phyloP scores from a whole-genome alignment of 441 rosid species.

The Croton laevigatus region DNA sequence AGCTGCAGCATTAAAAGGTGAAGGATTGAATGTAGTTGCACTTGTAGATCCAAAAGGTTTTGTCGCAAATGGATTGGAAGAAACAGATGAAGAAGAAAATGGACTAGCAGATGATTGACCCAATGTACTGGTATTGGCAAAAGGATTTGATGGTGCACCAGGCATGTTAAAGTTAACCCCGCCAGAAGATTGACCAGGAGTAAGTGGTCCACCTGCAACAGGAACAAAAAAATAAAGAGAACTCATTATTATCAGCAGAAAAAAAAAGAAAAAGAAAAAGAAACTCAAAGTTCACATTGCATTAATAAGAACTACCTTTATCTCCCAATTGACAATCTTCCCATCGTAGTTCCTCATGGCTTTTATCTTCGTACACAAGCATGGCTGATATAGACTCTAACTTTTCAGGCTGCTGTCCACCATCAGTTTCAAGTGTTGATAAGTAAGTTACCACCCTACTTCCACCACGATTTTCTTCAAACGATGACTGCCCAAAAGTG shows the following conservation, averaged over 20 bases:
- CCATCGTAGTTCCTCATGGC: constrained; percentile 95
- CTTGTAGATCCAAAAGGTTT: constrained; percentile 46
- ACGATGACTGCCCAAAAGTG: constrained; percentile 69
- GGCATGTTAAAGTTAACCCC: constrained; percentile 47
- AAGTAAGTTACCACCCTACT: constrained; percentile 66
- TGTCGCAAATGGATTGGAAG: constrained; percentile 53
- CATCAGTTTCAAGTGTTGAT: constrained; percentile 65
- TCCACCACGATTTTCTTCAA: constrained; percentile 79
- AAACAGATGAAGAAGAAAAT: constrained; percentile 45
- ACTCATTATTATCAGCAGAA: constrained; percentile 7
- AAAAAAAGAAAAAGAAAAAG: background rate
- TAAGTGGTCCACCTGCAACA: constrained; percentile 69
- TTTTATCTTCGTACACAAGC: constrained; percentile 70
- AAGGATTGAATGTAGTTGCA: constrained; percentile 37
- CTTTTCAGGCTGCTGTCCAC: constrained; percentile 68
- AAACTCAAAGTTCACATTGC: background rate
- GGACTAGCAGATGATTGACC: constrained; percentile 52
- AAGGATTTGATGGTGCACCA: constrained; percentile 44
- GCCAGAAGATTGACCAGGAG: constrained; percentile 55
- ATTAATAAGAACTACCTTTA: constrained; percentile 55
- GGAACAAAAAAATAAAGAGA: constrained; percentile 12
- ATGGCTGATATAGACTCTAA: constrained; percentile 84
- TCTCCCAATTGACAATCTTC: constrained; percentile 95
- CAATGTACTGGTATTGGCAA: constrained; percentile 50
- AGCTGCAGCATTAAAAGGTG: constrained; percentile 46